phyloP scores from a whole-genome alignment of 805 yeast genomes.

The Phaffomyces thermotolerans region DNA sequence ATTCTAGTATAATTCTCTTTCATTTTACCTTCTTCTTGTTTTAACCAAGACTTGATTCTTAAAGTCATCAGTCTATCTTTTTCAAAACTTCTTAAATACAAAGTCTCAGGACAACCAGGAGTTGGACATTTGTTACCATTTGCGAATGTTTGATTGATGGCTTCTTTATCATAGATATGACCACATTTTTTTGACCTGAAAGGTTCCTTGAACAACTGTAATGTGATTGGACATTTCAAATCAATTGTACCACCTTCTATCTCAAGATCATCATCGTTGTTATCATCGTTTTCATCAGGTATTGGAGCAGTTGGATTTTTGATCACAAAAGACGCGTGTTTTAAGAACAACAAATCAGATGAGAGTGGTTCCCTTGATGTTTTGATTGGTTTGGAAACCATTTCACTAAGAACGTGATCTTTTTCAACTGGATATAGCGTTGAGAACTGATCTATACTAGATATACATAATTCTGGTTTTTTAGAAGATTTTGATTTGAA shows the following conservation, averaged over 20 bases:
- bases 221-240: constrained; percentile 60
- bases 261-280: constrained; percentile 55
- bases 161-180: constrained; percentile 52
- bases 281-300: constrained; percentile 45
- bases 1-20: constrained; percentile 11
- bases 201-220: constrained; percentile 45
- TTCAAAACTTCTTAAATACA: constrained; percentile 31
- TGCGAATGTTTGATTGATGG: constrained; percentile 32
- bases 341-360: constrained; percentile 20
- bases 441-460: constrained; percentile 8
- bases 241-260: constrained; percentile 69
- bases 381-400: neutral
- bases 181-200: constrained; percentile 47
- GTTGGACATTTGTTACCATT: constrained; percentile 43
- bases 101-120: constrained; percentile 34
- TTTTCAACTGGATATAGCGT: neutral
- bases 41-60: constrained; percentile 37
- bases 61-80: constrained; percentile 49
- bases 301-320: constrained; percentile 56
- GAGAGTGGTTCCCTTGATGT: neutral
- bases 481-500: neutral
- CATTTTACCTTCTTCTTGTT: constrained; percentile 13
- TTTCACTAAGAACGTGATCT: neutral
- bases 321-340: constrained; percentile 41
- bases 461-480: constrained; percentile 11